Conservation (phyloP, 495 filamentous ascomycete genomes). For the Talaromyces trachyspermus region DNA sequence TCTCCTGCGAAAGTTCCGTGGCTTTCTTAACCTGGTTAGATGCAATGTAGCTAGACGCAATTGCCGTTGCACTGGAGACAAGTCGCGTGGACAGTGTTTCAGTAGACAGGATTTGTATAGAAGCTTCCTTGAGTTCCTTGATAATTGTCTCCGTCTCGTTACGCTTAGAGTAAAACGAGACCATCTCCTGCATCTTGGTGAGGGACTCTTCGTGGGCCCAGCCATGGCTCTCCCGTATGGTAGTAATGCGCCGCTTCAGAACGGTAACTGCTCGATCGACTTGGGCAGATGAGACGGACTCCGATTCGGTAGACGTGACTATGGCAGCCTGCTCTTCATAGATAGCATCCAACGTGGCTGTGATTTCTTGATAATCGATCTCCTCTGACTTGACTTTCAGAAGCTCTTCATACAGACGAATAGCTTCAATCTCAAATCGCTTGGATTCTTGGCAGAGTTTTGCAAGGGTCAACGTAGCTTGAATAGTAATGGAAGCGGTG, state of each 20-base stretch:
- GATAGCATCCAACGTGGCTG: slow-evolving; percentile 26
- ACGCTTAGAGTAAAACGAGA: slow-evolving; percentile 24
- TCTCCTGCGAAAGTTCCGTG: slow-evolving; percentile 22
- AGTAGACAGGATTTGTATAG: slow-evolving; percentile 22
- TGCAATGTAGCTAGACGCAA: slow-evolving; percentile 26
- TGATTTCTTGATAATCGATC: slow-evolving; percentile 25
- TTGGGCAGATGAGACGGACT: slow-evolving; percentile 19
- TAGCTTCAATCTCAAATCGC: slow-evolving; percentile 26
- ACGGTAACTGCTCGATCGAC: slow-evolving; percentile 20
- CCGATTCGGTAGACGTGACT: slow-evolving; percentile 11
- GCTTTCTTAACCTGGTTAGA: slow-evolving; percentile 24
- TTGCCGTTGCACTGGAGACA: slow-evolving; percentile 23
- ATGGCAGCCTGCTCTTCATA: slow-evolving; percentile 28
- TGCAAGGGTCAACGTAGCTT: slow-evolving; percentile 28
- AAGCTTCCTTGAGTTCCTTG: slow-evolving; percentile 25
- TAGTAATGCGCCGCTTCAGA: slow-evolving; percentile 21
- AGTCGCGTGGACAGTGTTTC: slow-evolving; percentile 24
- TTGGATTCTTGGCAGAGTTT: slow-evolving; percentile 29
- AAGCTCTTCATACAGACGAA: slow-evolving; percentile 25
- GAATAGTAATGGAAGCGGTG: slow-evolving; percentile 28
- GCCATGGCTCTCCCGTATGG: slow-evolving; percentile 22
- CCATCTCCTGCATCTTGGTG: slow-evolving; percentile 24
- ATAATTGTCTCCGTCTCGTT: slow-evolving; percentile 17
- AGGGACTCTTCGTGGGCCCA: slow-evolving; percentile 33
- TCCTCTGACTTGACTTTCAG: slow-evolving; percentile 21